Evolutionary conservation across 495 filamentous ascomycete species (phyloP).

Genomic region (Amorphotheca resinae): DNA sequence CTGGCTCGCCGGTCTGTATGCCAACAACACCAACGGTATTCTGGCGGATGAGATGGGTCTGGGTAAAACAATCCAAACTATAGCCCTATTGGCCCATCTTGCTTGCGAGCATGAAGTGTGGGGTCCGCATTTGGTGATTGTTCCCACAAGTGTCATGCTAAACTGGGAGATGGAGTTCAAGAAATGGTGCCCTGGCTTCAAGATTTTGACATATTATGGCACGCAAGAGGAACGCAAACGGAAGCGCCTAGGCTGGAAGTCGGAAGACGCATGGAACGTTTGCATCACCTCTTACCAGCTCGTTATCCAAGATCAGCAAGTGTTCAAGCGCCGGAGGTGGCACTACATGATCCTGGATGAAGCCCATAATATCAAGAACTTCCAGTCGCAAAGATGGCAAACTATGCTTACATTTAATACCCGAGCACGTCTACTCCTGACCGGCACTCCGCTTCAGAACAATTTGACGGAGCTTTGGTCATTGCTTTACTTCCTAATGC

Average conservation of each 20-base stretch:
- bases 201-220: slow-evolving; percentile 95
- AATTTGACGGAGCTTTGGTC: slow-evolving; percentile 97
- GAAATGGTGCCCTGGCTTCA: slow-evolving; percentile 97
- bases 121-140: slow-evolving; percentile 93
- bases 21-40: slow-evolving; percentile 91
- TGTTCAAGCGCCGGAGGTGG: slow-evolving; percentile 90
- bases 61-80: slow-evolving; percentile 98
- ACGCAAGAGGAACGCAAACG: slow-evolving; percentile 79
- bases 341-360: slow-evolving; percentile 98
- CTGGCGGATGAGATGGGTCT: slow-evolving; percentile 99
- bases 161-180: slow-evolving; percentile 99
- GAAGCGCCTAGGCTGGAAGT: slow-evolving; percentile 83
- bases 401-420: slow-evolving; percentile 86
- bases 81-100: slow-evolving; percentile 84
- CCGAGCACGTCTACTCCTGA: slow-evolving; percentile 73
- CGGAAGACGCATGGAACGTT: slow-evolving; percentile 88
- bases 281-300: slow-evolving; percentile 95
- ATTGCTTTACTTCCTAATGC: slow-evolving; percentile 89
- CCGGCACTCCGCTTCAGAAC: slow-evolving; percentile 94
- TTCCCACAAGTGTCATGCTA: slow-evolving; percentile 95
- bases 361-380: slow-evolving; percentile 99
- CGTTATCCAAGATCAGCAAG: slow-evolving; percentile 81
- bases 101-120: slow-evolving; percentile 84
- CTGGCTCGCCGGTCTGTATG: slow-evolving; percentile 88
- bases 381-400: slow-evolving; percentile 94